phyloP scores from a whole-genome alignment of 768 basidiomycete genomes.

The Leccinum subgranulosum region DNA sequence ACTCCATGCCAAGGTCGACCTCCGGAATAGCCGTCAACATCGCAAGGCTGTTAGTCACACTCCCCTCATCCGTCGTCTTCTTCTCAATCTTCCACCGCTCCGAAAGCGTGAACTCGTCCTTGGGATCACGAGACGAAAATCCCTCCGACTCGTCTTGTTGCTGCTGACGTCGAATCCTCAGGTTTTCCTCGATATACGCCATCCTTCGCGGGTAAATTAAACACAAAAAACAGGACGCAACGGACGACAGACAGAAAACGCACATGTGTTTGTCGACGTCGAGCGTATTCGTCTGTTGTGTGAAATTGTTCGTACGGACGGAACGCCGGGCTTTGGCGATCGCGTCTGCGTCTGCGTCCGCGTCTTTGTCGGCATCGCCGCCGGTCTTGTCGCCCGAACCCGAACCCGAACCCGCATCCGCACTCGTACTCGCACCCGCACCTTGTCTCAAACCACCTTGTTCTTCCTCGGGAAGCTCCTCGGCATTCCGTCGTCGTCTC shows the following conservation, averaged over 20 bases:
- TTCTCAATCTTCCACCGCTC: constrained; percentile 63
- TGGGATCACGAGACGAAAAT: constrained; percentile 44
- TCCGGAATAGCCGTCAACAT: constrained; percentile 99
- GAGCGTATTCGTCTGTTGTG: constrained; percentile 91
- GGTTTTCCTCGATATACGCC: constrained; percentile 95
- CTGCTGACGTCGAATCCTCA: constrained; percentile 68
- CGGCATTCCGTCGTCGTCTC: constrained; percentile 55
- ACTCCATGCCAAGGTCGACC: constrained; percentile 99
- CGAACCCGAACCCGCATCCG: background rate
- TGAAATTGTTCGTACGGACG: constrained; percentile 89
- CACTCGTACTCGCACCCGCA: constrained; percentile 13
- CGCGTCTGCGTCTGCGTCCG: constrained; percentile 36
- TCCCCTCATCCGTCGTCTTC: constrained; percentile 75
- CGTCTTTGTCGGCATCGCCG: constrained; percentile 37
- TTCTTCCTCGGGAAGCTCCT: constrained; percentile 44
- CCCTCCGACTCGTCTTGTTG: constrained; percentile 46
- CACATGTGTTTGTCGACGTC: constrained; percentile 99
- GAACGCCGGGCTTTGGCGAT: constrained; percentile 70
- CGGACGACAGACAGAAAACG: constrained; percentile 20
- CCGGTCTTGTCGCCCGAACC: background rate
- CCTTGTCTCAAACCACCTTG: constrained; percentile 58
- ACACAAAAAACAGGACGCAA: background rate
- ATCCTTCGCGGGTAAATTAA: constrained; percentile 68
- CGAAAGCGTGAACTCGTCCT: constrained; percentile 75
- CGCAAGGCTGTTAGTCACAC: constrained; percentile 85